A percentile compares a stretch with the other conserved stretches of the same genome.
Conservation (phyloP, 73 alveolate genomes). For the Stentor coeruleus region DNA sequence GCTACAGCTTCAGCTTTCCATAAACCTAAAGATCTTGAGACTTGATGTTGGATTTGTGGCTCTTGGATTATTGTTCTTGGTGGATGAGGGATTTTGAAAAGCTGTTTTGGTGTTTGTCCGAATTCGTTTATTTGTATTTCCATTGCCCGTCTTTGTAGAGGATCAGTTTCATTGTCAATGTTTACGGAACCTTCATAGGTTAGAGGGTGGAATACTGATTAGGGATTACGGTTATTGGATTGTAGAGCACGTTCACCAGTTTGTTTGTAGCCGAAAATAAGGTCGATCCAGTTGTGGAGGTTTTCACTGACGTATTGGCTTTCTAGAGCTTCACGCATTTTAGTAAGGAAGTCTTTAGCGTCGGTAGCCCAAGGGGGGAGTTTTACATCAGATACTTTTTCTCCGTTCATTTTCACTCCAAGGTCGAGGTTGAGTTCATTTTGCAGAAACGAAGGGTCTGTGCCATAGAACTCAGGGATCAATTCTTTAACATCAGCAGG, state of each 20-base stretch:
- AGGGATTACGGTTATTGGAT: slow-evolving; percentile 50
- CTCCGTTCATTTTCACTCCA: slow-evolving; percentile 86
- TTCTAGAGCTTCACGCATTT: slow-evolving; percentile 72
- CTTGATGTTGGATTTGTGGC: background rate
- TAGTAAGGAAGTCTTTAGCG: slow-evolving; percentile 81
- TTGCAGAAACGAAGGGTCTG: slow-evolving; percentile 70
- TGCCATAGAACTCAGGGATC: slow-evolving; percentile 93
- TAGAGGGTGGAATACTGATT: slow-evolving; percentile 88
- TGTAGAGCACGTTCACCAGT: slow-evolving; percentile 76
- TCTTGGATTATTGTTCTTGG: slow-evolving; percentile 52
- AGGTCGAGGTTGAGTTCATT: slow-evolving; percentile 73
- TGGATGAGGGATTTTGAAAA: slow-evolving; percentile 94
- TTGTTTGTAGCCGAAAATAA: slow-evolving; percentile 95
- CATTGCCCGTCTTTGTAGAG: slow-evolving; percentile 71
- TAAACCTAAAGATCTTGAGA: slow-evolving; percentile 22
- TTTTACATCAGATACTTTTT: slow-evolving; percentile 86
- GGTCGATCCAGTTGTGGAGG: slow-evolving; percentile 94
- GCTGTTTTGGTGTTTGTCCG: slow-evolving; percentile 95
- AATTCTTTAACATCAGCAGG: slow-evolving; percentile 95
- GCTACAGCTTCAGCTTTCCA: slow-evolving; percentile 18
- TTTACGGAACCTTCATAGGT: slow-evolving; percentile 87
- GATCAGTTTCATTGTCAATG: slow-evolving; percentile 73
- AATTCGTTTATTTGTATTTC: slow-evolving; percentile 94
- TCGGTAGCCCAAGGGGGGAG: slow-evolving; percentile 61
- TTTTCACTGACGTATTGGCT: slow-evolving; percentile 77